A percentile compares a stretch with the other conserved stretches of the same genome.
phyloP scores from a whole-genome alignment of 805 yeast genomes.

The Grigorovia yakushimaensis region DNA sequence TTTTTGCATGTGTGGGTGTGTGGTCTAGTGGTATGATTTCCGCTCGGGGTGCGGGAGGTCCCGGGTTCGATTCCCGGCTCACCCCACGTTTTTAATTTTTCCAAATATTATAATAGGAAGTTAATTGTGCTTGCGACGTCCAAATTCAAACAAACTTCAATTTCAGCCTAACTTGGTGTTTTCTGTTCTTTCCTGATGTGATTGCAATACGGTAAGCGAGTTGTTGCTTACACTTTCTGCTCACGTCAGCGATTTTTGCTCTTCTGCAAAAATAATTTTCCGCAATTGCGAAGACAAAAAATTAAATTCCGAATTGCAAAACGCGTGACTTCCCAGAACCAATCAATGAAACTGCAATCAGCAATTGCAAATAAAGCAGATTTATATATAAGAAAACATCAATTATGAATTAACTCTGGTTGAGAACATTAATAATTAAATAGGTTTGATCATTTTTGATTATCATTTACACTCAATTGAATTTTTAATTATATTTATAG shows the following conservation, averaged over 20 bases:
- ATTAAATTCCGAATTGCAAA: neutral
- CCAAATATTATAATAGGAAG: no score
- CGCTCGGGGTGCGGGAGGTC: slow-evolving; percentile 33
- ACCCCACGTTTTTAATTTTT: slow-evolving; percentile 16
- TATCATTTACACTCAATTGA: no score
- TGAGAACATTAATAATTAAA: neutral
- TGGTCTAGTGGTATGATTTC: slow-evolving; percentile 32
- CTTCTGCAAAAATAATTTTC: neutral
- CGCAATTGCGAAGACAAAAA: neutral
- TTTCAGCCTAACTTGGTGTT: no score
- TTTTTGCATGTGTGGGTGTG: slow-evolving; percentile 24
- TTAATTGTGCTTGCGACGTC: no score
- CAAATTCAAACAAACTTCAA: no score
- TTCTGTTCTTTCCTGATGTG: no score
- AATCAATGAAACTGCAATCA: neutral
- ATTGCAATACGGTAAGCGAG: no score
- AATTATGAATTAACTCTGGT: neutral
- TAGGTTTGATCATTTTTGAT: neutral
- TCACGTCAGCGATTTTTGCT: no score
- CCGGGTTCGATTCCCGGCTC: slow-evolving; percentile 33
- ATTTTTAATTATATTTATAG: no score
- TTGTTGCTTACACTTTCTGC: no score
- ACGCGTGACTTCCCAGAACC: neutral
- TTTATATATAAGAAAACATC: no score
- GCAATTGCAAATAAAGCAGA: neutral